A percentile compares a stretch with the other conserved stretches of the same genome.
These are phyloP conservation scores for Naganishia sp. DNA, from an alignment of 1,284 basidiomycete genomes.

Conservation along the genomic window DNA sequence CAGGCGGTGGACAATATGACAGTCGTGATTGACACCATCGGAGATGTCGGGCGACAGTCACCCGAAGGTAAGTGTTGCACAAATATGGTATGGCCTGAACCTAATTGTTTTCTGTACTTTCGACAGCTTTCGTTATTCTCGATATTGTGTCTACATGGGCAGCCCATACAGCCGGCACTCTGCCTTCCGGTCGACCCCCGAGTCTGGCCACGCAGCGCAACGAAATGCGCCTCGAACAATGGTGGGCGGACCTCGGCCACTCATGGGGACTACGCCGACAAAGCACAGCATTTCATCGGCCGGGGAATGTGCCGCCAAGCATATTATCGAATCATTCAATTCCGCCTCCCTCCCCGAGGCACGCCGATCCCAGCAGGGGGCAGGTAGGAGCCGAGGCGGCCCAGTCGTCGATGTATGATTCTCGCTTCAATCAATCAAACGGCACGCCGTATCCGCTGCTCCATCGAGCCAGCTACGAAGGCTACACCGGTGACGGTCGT, in stretches of 20 bases:
- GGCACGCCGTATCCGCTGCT: not conserved
- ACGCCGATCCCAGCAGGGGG: not conserved
- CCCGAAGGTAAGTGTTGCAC: slow-evolving; percentile 44
- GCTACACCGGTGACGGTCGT: not conserved
- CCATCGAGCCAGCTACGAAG: not conserved
- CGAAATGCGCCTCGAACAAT: slow-evolving; percentile 30
- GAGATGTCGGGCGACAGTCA: slow-evolving; percentile 47
- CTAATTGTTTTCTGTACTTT: not conserved
- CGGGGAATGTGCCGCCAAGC: not conserved
- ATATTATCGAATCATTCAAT: not conserved
- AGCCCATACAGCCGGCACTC: slow-evolving; percentile 18
- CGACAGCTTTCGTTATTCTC: slow-evolving; percentile 29
- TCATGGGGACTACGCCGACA: slow-evolving; percentile 30
- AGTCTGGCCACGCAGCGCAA: slow-evolving; percentile 14
- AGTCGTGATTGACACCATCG: slow-evolving; percentile 49
- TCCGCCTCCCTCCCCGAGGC: not conserved
- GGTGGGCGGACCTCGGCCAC: slow-evolving; percentile 29
- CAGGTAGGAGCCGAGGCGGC: not conserved
- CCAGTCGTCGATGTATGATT: not conserved
- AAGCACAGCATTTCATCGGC: slow-evolving; percentile 2
- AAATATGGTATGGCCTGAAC: not conserved
- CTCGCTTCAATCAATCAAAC: not conserved
- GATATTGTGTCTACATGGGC: slow-evolving; percentile 33
- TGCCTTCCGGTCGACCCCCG: slow-evolving; percentile 24
- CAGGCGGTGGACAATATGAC: slow-evolving; percentile 53